These are phyloP conservation scores for Uromyces viciae-fabae DNA, from an alignment of 1,284 basidiomycete species.

Conservation along the genomic window DNA sequence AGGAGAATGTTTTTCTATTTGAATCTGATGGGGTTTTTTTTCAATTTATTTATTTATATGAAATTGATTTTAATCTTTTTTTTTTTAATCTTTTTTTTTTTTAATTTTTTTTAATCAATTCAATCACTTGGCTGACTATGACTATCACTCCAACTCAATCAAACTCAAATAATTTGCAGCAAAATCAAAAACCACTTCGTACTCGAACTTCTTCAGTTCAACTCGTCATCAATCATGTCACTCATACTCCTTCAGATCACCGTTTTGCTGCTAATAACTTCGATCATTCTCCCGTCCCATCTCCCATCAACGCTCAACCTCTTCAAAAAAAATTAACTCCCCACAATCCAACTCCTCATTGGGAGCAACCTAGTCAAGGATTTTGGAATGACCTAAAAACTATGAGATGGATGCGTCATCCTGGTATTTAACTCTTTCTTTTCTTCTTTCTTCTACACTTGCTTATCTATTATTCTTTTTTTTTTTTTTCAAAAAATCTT, in stretches of 20 bases:
- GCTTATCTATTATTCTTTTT: constrained; percentile 46
- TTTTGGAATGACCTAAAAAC: constrained; percentile 60
- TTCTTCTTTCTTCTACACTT: constrained; percentile 62
- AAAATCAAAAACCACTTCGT: not conserved
- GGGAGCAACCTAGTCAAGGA: constrained; percentile 52
- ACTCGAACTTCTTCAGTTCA: constrained; percentile 33
- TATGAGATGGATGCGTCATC: constrained; percentile 70
- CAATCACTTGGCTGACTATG: too few relatives aligned
- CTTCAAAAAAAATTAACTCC: not conserved
- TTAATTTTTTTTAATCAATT: too few relatives aligned
- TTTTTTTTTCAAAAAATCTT: constrained; percentile 18
- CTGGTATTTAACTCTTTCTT: constrained; percentile 58
- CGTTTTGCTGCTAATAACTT: constrained; percentile 34
- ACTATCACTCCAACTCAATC: too few relatives aligned
- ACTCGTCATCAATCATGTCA: constrained; percentile 36
- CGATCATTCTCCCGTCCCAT: not conserved
- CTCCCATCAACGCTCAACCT: not conserved
- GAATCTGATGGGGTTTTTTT: too few relatives aligned
- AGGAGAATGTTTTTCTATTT: too few relatives aligned
- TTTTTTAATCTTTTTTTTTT: too few relatives aligned
- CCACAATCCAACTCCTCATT: constrained; percentile 1
- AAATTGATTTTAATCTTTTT: too few relatives aligned
- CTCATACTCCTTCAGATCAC: constrained; percentile 33
- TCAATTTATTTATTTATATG: too few relatives aligned
- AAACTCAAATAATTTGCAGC: too few relatives aligned